Base-by-base conservation (phyloP, 2,329 filamentous ascomycete genomes). In the Sclerotinia subarctica region DNA sequence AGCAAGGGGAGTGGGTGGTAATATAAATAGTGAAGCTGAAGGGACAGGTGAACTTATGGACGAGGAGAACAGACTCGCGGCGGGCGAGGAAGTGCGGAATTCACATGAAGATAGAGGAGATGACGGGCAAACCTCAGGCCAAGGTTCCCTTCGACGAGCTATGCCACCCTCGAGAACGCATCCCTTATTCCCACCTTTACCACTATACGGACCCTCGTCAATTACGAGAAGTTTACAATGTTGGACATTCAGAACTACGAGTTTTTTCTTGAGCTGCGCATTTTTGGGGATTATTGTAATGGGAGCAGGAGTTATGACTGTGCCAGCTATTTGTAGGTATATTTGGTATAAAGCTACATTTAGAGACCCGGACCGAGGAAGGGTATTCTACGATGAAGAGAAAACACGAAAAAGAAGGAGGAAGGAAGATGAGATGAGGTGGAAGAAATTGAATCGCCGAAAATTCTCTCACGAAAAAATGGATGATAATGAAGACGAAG, bases 171-270 rank as follows among this genome's bases (percentile, higher is more conserved):
- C 88, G 10, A 85, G 87, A 71, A 94, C 91, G 2, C 89, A 94
- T 72, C 90, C 92, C 3, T 81, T 96, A 6, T 97, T 97, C 72
- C 93, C 93, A 7, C 91, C 92, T 2, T 79, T 97, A 11, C 93
- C 93, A 0, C 81, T 92, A 0, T 97, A 96, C 74, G 91, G 91
- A 0, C 90, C 92, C 0, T 88, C 93, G 0, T 89, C 90, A 0
- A 64, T 85, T 0, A 68, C 89, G n/a, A 84, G 88, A 59, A 82
- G 86, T 44, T 44, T 93, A 0, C 89, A 94, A 72, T 91, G 87
- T 75, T 78, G 83, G 42, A 80, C 84, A 21, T 90, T 95, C 69
- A 85, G 89, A 13, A 72, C 85, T 1, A 85, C 88, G 0, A 93
- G 93, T 0, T 90, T 91, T 69, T 84, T 93, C 49, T 81, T 97